phyloP scores from a whole-genome alignment of 306 rosid species.

The Glycyrrhiza uralensis region DNA sequence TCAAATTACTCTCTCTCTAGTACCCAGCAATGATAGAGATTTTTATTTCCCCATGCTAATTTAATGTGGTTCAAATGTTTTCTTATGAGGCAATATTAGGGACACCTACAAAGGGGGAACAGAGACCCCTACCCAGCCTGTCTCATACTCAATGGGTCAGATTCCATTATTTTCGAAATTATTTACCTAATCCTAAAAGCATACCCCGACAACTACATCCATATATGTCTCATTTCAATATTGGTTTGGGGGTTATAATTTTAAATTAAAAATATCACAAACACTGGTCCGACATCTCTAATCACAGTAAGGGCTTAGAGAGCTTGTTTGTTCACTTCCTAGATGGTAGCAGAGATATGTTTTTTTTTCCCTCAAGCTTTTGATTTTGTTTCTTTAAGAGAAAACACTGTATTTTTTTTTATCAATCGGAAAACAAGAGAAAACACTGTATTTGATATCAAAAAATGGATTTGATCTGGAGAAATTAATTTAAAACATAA shows the following conservation, averaged over 20 bases:
- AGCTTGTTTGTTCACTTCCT: constrained; percentile 18
- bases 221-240: constrained; percentile 51
- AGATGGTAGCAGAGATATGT: constrained; percentile 9
- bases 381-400: constrained; percentile 6
- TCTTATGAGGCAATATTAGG: constrained; percentile 12
- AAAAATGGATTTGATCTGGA: constrained; percentile 13
- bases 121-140: constrained; percentile 58
- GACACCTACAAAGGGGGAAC: constrained; percentile 33
- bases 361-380: neutral
- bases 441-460: neutral
- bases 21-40: neutral
- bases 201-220: constrained; percentile 63
- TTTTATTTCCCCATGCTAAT: neutral
- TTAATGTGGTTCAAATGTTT: constrained; percentile 29
- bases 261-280: neutral
- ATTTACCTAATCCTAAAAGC: constrained; percentile 42
- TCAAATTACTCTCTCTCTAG: neutral
- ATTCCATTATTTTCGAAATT: constrained; percentile 45
- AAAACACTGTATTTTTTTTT: too few species aligned
- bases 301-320: constrained; percentile 10
- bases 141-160: constrained; percentile 42
- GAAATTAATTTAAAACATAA: neutral
- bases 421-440: too few species aligned
- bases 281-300: constrained; percentile 32
- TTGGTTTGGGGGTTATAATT: constrained; percentile 4